Conservation (phyloP, 129 eudicot genomes). For the Flaveria trinervia region DNA sequence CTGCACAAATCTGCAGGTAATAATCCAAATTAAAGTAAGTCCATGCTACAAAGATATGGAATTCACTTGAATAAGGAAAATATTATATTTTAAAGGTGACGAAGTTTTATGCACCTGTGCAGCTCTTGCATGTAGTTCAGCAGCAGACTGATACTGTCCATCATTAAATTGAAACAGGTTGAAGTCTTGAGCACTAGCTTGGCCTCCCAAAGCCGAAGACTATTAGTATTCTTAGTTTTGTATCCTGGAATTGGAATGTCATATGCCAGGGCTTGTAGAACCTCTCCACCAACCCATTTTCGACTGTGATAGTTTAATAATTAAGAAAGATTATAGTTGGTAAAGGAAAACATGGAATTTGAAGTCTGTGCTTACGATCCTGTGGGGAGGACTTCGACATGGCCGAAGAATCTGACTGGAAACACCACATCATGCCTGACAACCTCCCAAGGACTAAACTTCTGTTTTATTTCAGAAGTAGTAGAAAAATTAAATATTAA, state of each 20-base stretch:
- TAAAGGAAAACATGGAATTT: conserved; percentile 3
- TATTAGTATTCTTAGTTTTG: conserved; percentile 91
- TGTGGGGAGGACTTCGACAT: conserved; percentile 78
- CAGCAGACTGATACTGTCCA: conserved; percentile 91
- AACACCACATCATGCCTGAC: conserved; percentile 89
- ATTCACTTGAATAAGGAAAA: not conserved
- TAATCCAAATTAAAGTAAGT: conserved; percentile 8
- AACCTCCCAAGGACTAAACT: conserved; percentile 98
- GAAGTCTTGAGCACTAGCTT: conserved; percentile 81
- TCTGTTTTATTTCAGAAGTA: conserved; percentile 51
- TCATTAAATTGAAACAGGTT: conserved; percentile 90
- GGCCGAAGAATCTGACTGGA: conserved; percentile 95
- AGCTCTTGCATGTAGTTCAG: conserved; percentile 86
- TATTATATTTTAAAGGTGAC: not conserved
- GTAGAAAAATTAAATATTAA: not conserved
- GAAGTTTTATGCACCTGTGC: conserved; percentile 61
- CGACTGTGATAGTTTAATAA: conserved; percentile 50
- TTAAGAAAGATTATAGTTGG: not conserved
- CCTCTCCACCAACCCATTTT: conserved; percentile 94
- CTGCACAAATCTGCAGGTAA: conserved; percentile 89
- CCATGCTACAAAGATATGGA: conserved; percentile 8
- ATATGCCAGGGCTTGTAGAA: conserved; percentile 90
- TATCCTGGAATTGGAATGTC: conserved; percentile 99
- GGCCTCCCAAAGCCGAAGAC: conserved; percentile 99
- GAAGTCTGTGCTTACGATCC: conserved; percentile 75